Percentiles rank a stretch among this genome's conserved stretches.
Evolutionary conservation across 139 green algal genomes (phyloP).

Genomic region (Trebouxia sp.): DNA sequence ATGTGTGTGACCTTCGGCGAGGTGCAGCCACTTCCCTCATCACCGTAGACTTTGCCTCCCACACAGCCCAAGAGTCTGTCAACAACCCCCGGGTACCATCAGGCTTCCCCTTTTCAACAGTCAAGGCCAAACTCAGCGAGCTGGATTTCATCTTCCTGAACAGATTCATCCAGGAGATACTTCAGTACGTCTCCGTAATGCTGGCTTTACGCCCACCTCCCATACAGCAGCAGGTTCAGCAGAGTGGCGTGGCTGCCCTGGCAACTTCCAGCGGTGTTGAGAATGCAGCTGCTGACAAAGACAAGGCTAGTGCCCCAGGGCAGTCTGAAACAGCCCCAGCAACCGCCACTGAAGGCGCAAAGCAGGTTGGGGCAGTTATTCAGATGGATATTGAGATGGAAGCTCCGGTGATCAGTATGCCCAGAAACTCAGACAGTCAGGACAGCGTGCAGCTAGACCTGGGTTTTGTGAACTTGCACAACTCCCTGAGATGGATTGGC

Average conservation of each 20-base stretch:
- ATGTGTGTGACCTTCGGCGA: constrained; percentile 52
- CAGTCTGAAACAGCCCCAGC: background rate
- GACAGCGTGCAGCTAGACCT: constrained; percentile 64
- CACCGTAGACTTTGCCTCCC: constrained; percentile 59
- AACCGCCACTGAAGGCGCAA: constrained; percentile 9
- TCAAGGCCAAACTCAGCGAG: constrained; percentile 66
- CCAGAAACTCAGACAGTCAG: constrained; percentile 45
- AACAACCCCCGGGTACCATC: constrained; percentile 53
- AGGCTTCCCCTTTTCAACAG: constrained; percentile 60
- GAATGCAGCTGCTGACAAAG: background rate
- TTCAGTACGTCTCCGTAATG: constrained; percentile 54
- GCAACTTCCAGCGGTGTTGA: background rate
- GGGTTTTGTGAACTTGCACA: constrained; percentile 66
- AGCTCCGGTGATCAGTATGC: constrained; percentile 82
- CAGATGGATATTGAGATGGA: constrained; percentile 74
- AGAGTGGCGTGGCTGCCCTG: background rate
- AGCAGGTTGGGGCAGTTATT: constrained; percentile 50
- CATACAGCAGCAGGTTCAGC: background rate
- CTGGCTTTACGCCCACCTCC: constrained; percentile 42
- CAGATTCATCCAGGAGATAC: constrained; percentile 74
- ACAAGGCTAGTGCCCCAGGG: constrained; percentile 29
- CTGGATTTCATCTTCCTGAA: constrained; percentile 89
- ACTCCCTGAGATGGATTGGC: constrained; percentile 57
- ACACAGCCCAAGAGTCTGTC: constrained; percentile 39
- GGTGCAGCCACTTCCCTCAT: constrained; percentile 70